Percentiles rank a stretch among this genome's conserved stretches.
These are phyloP conservation scores for Arachis monticola DNA, from an alignment of 331 rosid species.

Conservation along the genomic window DNA sequence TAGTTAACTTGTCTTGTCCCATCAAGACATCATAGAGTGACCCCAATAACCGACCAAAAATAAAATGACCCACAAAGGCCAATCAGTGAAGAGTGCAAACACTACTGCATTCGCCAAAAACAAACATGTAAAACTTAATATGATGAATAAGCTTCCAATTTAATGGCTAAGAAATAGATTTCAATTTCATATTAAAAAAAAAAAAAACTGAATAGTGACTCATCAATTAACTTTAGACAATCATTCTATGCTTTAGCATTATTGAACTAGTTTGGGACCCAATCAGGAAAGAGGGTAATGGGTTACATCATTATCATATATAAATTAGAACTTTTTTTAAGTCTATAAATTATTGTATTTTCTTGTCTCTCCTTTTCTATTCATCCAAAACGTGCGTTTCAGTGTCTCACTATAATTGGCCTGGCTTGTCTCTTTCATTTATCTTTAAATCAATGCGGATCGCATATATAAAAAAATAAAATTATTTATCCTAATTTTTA, in stretches of 20 bases:
- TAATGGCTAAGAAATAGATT: too few relatives aligned
- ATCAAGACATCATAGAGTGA: background rate
- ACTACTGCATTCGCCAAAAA: background rate
- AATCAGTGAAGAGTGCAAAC: background rate
- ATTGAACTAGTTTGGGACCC: background rate
- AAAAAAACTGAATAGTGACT: too few relatives aligned
- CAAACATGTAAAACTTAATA: background rate
- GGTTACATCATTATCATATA: too few relatives aligned
- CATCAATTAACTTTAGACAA: background rate
- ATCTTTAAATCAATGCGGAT: background rate
- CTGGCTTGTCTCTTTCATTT: background rate
- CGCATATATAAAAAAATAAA: background rate
- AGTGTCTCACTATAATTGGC: background rate
- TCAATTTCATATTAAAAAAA: too few relatives aligned
- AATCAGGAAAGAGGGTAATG: too few relatives aligned
- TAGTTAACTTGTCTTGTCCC: background rate
- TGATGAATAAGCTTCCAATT: background rate
- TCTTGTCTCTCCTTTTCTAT: background rate
- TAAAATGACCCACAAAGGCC: background rate
- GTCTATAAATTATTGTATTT: background rate
- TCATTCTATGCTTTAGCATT: background rate
- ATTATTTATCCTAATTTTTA: too few relatives aligned
- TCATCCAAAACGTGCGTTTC: background rate
- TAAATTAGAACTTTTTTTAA: too few relatives aligned
- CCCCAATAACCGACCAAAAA: background rate